Evolutionary conservation across 495 filamentous ascomycete genomes (phyloP).

Genomic region (Neurospora africana): DNA sequence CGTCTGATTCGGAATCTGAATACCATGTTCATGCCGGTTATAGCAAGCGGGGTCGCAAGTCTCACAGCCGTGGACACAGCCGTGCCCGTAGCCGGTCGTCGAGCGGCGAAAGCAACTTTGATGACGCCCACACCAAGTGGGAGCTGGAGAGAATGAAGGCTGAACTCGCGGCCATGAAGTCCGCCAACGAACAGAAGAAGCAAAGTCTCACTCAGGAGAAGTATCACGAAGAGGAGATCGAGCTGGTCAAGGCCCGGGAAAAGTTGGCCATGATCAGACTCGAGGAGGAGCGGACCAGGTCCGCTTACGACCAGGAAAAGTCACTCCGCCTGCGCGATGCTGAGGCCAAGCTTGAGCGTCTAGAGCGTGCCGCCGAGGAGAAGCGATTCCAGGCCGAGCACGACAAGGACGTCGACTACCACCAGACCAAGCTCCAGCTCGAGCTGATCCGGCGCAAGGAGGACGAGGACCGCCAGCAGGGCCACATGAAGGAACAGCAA

Average conservation of each 20-base stretch:
- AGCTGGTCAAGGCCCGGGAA: constrained; percentile 10
- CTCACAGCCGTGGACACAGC: constrained; percentile 16
- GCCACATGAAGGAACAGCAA: constrained; percentile 18
- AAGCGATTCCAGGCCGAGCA: neutral
- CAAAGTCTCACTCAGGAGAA: constrained; percentile 9
- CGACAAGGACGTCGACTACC: constrained; percentile 9
- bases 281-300: constrained; percentile 10
- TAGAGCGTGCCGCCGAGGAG: neutral
- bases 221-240: neutral
- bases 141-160: constrained; percentile 12
- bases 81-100: constrained; percentile 14
- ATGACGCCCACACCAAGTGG: constrained; percentile 15
- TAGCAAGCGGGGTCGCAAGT: constrained; percentile 2
- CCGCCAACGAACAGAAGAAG: constrained; percentile 13
- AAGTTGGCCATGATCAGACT: constrained; percentile 14
- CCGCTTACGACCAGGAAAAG: constrained; percentile 8
- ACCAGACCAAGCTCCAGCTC: constrained; percentile 9
- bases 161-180: constrained; percentile 13
- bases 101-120: constrained; percentile 19
- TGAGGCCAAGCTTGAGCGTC: neutral
- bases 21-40: constrained; percentile 4
- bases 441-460: constrained; percentile 28
- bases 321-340: constrained; percentile 3
- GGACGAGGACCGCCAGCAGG: constrained; percentile 29
- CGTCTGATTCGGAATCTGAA: constrained; percentile 17